Conservation (phyloP, 2,329 filamentous ascomycete species). For the Zymoseptoria passerinii region DNA sequence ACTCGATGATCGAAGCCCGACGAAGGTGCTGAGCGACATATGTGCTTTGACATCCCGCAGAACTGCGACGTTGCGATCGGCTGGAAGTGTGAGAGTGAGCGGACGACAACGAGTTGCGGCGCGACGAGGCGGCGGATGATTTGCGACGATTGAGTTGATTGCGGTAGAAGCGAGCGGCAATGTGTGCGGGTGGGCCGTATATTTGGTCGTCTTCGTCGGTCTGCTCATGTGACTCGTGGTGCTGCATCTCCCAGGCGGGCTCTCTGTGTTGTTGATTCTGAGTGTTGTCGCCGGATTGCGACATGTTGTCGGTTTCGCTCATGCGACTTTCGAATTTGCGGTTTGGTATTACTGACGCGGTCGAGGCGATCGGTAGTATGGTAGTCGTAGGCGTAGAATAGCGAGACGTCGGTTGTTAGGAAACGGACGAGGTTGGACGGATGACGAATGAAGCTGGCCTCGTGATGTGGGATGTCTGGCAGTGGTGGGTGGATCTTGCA, state of each 20-base stretch:
- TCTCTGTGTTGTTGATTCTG: background rate
- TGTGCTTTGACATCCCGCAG: slow-evolving; percentile 53
- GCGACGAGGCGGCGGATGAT: slow-evolving; percentile 68
- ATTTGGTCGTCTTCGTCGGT: slow-evolving; percentile 17
- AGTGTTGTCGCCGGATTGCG: slow-evolving; percentile 3
- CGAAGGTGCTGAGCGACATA: slow-evolving; percentile 71
- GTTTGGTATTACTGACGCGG: background rate
- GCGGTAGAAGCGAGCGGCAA: slow-evolving; percentile 69
- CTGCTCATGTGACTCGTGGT: background rate
- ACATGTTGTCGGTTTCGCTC: slow-evolving; percentile 4
- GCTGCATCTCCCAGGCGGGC: slow-evolving; percentile 1
- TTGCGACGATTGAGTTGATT: slow-evolving; percentile 54
- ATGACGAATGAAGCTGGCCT: background rate
- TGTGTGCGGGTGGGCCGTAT: slow-evolving; percentile 62
- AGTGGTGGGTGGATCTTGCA: background rate
- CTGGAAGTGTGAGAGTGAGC: slow-evolving; percentile 62
- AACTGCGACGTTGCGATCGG: slow-evolving; percentile 38
- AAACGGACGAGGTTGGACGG: background rate
- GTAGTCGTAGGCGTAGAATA: background rate
- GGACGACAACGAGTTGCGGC: slow-evolving; percentile 72
- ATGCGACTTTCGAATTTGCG: background rate
- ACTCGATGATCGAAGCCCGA: slow-evolving; percentile 71
- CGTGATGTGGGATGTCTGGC: background rate
- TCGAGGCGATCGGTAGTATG: background rate
- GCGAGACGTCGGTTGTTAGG: background rate